phyloP scores from a whole-genome alignment of 2,329 filamentous ascomycete species.

The Elsinoe perseae region DNA sequence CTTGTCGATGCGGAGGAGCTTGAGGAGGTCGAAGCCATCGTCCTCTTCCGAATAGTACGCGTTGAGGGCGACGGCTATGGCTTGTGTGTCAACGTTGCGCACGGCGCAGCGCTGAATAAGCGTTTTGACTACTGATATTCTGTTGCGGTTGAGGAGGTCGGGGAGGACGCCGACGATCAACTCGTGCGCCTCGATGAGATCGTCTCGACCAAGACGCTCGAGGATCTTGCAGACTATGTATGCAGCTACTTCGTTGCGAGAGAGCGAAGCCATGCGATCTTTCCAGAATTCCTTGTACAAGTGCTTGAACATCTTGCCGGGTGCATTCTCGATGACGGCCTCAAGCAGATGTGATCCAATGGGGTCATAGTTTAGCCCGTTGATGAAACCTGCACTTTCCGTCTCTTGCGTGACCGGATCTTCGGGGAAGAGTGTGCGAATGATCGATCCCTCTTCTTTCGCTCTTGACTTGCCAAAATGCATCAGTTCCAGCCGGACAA shows the following conservation, averaged over 20 bases:
- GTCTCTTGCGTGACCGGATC: conserved; percentile 65
- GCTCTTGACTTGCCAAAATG: conserved; percentile 60
- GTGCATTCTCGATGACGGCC: conserved; percentile 69
- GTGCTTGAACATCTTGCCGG: conserved; percentile 84
- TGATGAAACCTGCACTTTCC: conserved; percentile 72
- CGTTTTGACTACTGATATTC: conserved; percentile 71
- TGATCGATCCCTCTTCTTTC: conserved; percentile 59
- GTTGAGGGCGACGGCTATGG: conserved; percentile 51
- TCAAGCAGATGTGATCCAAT: conserved; percentile 87
- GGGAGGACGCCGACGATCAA: conserved; percentile 66
- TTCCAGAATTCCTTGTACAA: conserved; percentile 75
- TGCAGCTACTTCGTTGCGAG: conserved; percentile 81
- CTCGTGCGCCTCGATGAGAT: conserved; percentile 65
- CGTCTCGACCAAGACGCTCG: conserved; percentile 77
- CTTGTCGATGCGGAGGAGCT: conserved; percentile 53
- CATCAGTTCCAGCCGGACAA: conserved; percentile 78
- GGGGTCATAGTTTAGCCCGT: conserved; percentile 78
- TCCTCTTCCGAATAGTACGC: conserved; percentile 45
- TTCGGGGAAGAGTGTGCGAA: conserved; percentile 71
- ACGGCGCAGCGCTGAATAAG: conserved; percentile 75
- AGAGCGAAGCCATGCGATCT: conserved; percentile 67
- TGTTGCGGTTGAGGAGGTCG: conserved; percentile 63
- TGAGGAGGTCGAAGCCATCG: conserved; percentile 47
- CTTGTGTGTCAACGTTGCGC: conserved; percentile 52
- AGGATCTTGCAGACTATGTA: conserved; percentile 81